Percentiles rank a stretch among this genome's conserved stretches.
phyloP scores from a whole-genome alignment of 2,329 filamentous ascomycete species.

The Metarhizium sp. region DNA sequence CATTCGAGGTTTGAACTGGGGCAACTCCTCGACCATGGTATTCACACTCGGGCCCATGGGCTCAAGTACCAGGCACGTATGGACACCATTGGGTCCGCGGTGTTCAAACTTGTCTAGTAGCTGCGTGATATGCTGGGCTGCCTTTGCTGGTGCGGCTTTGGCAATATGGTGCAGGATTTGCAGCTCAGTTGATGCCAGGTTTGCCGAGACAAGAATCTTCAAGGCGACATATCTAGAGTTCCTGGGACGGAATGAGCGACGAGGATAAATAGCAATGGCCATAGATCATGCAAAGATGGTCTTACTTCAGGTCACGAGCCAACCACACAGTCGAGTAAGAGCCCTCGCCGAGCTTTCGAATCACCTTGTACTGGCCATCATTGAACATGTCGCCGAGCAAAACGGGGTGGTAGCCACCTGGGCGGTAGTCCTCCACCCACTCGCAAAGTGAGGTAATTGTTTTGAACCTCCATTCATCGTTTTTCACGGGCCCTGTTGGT shows the following conservation, averaged over 20 bases:
- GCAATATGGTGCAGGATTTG: conserved; percentile 11
- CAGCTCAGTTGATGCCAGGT: conserved; percentile 10
- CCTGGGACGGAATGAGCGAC: background rate
- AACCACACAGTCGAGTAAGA: conserved; percentile 38
- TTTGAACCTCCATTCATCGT: conserved; percentile 15
- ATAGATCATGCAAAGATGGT: conserved; percentile 8
- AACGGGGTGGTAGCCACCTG: conserved; percentile 33
- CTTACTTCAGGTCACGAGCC: conserved; percentile 17
- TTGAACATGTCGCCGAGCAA: conserved; percentile 30
- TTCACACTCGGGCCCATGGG: conserved; percentile 26
- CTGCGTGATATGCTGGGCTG: conserved; percentile 8
- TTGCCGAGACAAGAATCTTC: conserved; percentile 17
- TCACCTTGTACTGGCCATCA: conserved; percentile 29
- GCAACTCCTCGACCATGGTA: conserved; percentile 23
- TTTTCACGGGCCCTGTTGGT: conserved; percentile 9
- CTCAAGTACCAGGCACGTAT: conserved; percentile 20
- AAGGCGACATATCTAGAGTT: conserved; percentile 15
- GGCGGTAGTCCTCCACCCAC: conserved; percentile 23
- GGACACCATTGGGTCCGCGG: conserved; percentile 18
- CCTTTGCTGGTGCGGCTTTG: conserved; percentile 9
- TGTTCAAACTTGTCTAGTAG: conserved; percentile 17
- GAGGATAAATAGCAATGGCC: conserved; percentile 10
- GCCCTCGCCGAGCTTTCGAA: conserved; percentile 35
- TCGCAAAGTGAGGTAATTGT: conserved; percentile 17
- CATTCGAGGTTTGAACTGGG: conserved; percentile 19